Evolutionary conservation across 805 yeast species (phyloP).

Genomic region (Candida mattraensis): DNA sequence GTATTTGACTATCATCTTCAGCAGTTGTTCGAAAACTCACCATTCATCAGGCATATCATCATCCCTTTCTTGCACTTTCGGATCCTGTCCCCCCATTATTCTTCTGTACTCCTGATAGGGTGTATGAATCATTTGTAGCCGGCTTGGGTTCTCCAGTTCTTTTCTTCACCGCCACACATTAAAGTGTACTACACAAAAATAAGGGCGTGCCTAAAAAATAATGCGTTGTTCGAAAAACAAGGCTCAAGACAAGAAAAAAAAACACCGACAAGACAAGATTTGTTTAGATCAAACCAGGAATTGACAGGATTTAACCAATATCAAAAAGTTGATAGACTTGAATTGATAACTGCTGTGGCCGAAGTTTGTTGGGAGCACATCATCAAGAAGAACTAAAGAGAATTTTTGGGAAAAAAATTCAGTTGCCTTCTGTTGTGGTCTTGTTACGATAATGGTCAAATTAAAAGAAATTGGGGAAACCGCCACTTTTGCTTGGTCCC

Average conservation of each 20-base stretch:
- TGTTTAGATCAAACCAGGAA: too few relatives aligned
- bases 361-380: too few relatives aligned
- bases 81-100: background rate
- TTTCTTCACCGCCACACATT: background rate
- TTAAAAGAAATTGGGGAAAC: conserved; percentile 80
- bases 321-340: too few relatives aligned
- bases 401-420: background rate
- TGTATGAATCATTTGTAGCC: too few relatives aligned
- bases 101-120: too few relatives aligned
- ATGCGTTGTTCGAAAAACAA: conserved; percentile 21
- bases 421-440: too few relatives aligned
- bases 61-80: conserved; percentile 20
- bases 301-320: too few relatives aligned
- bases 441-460: conserved; percentile 71
- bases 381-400: background rate
- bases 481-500: conserved; percentile 96
- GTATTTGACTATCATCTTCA: conserved; percentile 4
- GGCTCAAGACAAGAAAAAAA: conserved; percentile 2
- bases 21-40: too few relatives aligned
- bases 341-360: too few relatives aligned
- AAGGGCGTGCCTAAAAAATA: conserved; percentile 2
- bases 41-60: conserved; percentile 74
- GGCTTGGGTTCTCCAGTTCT: conserved; percentile 2
- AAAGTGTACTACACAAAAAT: too few relatives aligned
- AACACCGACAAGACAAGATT: background rate